These are phyloP conservation scores for Pugionium dolabratum DNA, from an alignment of 345 rosid species.

Conservation along the genomic window DNA sequence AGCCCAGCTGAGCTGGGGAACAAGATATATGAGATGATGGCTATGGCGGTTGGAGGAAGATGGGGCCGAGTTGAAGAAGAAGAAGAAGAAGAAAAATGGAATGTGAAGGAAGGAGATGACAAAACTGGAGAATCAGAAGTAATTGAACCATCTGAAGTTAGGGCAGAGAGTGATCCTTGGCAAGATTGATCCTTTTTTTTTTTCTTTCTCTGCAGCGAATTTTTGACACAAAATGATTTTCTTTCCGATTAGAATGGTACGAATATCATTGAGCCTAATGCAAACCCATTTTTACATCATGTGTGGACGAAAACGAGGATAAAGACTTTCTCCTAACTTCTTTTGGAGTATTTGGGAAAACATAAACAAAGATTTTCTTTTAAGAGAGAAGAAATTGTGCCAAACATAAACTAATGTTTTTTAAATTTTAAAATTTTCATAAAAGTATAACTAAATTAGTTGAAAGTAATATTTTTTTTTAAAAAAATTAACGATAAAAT, in stretches of 20 bases:
- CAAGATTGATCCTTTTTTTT: conserved; percentile 42
- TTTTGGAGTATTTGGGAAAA: too few relatives aligned
- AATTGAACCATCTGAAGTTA: conserved; percentile 92
- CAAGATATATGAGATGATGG: conserved; percentile 98
- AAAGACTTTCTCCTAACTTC: too few relatives aligned
- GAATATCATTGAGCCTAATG: background rate
- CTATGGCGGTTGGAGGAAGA: conserved; percentile 97
- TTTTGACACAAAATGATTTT: conserved; percentile 24
- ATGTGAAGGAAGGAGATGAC: conserved; percentile 19
- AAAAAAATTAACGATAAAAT: too few relatives aligned
- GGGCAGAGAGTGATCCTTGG: conserved; percentile 90
- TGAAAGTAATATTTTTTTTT: too few relatives aligned
- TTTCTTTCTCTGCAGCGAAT: background rate
- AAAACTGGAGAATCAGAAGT: conserved; percentile 56
- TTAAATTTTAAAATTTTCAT: too few relatives aligned
- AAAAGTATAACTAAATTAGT: too few relatives aligned
- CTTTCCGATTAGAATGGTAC: conserved; percentile 9
- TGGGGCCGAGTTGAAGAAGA: conserved; percentile 83
- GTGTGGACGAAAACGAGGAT: background rate
- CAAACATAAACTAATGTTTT: too few relatives aligned
- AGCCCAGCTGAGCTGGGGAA: conserved; percentile 92
- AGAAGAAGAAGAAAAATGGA: conserved; percentile 36
- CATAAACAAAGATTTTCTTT: too few relatives aligned
- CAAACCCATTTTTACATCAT: conserved; percentile 18
- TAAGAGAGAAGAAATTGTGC: too few relatives aligned